Evolutionary conservation across 352 stramenopile species (phyloP).

Genomic region (Pythium myriotylum): DNA sequence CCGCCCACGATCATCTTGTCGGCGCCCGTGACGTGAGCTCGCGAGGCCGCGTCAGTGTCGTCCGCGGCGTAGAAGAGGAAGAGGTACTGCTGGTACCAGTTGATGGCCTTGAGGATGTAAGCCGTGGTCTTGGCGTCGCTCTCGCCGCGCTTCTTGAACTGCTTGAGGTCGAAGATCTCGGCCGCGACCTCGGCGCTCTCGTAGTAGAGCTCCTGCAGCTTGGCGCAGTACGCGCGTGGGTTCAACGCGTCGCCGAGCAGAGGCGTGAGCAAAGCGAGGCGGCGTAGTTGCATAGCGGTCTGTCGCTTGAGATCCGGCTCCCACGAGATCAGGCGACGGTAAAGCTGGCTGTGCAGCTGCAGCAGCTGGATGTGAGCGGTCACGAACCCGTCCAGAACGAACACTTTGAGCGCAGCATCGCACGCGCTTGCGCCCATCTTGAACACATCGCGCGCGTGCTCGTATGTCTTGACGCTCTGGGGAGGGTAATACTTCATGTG

Average conservation of each 20-base stretch:
- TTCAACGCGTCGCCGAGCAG: slow-evolving; percentile 56
- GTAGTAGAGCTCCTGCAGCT: slow-evolving; percentile 72
- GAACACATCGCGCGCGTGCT: slow-evolving; percentile 61
- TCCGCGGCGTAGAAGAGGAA: slow-evolving; percentile 55
- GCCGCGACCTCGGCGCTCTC: slow-evolving; percentile 62
- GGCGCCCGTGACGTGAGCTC: slow-evolving; percentile 24
- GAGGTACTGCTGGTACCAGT: slow-evolving; percentile 75
- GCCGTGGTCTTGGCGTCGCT: slow-evolving; percentile 40
- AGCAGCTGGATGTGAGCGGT: slow-evolving; percentile 61
- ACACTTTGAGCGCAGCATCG: slow-evolving; percentile 42
- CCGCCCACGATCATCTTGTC: slow-evolving; percentile 39
- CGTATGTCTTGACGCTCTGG: slow-evolving; percentile 40
- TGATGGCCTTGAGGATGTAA: slow-evolving; percentile 65
- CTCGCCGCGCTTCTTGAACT: slow-evolving; percentile 35
- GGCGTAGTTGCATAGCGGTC: slow-evolving; percentile 68
- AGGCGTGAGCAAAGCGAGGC: slow-evolving; percentile 46
- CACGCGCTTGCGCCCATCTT: slow-evolving; percentile 55
- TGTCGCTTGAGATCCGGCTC: slow-evolving; percentile 56
- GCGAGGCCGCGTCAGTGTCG: neutral
- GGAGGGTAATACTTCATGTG: slow-evolving; percentile 37
- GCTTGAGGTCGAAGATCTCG: slow-evolving; percentile 70
- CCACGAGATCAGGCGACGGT: slow-evolving; percentile 55
- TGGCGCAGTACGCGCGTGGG: slow-evolving; percentile 45
- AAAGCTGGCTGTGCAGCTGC: slow-evolving; percentile 61
- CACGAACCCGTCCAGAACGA: slow-evolving; percentile 71